Conservation (phyloP, 768 basidiomycete genomes). For the Panus rudis region DNA sequence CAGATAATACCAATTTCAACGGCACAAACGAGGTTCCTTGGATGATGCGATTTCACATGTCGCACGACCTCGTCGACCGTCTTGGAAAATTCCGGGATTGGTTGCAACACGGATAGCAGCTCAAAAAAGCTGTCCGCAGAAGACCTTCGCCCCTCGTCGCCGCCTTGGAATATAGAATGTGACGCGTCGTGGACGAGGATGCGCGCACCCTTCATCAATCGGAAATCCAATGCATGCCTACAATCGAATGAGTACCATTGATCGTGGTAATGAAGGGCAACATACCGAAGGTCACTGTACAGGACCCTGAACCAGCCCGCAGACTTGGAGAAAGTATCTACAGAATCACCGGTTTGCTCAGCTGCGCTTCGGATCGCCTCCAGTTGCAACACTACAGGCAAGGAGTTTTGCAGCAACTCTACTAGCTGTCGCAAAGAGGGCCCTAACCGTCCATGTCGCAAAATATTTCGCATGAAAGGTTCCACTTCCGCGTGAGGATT, state of each 20-base stretch:
- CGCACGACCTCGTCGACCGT: conserved; percentile 46
- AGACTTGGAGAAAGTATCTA: conserved; percentile 72
- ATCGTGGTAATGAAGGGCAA: not conserved
- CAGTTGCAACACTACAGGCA: conserved; percentile 70
- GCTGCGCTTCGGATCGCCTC: conserved; percentile 40
- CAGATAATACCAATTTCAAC: conserved; percentile 63
- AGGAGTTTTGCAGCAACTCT: conserved; percentile 62
- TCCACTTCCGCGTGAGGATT: conserved; percentile 82
- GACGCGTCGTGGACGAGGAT: conserved; percentile 74
- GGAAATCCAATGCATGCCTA: conserved; percentile 76
- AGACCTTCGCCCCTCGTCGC: not conserved
- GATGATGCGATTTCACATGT: conserved; percentile 28
- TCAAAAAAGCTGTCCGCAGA: conserved; percentile 3
- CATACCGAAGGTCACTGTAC: conserved; percentile 58
- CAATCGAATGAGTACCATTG: conserved; percentile 5
- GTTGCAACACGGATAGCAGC: conserved; percentile 36
- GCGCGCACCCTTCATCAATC: conserved; percentile 59
- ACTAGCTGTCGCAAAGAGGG: conserved; percentile 62
- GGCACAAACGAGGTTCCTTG: conserved; percentile 45
- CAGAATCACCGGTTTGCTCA: conserved; percentile 24
- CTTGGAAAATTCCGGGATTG: conserved; percentile 52
- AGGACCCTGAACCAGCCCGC: conserved; percentile 78
- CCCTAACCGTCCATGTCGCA: conserved; percentile 63
- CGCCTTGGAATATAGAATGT: conserved; percentile 41
- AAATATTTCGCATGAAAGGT: conserved; percentile 61